Evolutionary conservation across 768 basidiomycete genomes (phyloP).

Genomic region (Suillus decipiens): DNA sequence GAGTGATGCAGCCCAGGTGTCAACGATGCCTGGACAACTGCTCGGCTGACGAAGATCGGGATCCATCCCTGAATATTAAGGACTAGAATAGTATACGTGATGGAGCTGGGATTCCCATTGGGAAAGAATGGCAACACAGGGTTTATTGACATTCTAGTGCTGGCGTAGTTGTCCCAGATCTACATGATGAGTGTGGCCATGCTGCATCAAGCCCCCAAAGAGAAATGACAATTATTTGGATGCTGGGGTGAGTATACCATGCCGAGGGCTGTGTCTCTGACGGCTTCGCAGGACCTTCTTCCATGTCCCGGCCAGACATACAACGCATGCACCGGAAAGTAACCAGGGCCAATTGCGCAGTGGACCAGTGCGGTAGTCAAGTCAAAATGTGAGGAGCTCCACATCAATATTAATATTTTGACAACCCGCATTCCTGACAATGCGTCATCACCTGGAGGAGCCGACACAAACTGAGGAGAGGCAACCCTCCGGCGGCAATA

Average conservation of each 20-base stretch:
- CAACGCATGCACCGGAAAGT: slow-evolving; percentile 29
- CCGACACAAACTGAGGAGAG: slow-evolving; percentile 26
- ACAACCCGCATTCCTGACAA: slow-evolving; percentile 22
- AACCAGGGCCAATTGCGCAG: slow-evolving; percentile 19
- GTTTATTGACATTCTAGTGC: no score
- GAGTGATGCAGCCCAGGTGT: slow-evolving; percentile 30
- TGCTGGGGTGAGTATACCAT: slow-evolving; percentile 26
- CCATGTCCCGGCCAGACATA: slow-evolving; percentile 13
- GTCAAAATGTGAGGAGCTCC: slow-evolving; percentile 35
- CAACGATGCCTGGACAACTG: slow-evolving; percentile 28
- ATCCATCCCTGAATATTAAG: slow-evolving; percentile 25
- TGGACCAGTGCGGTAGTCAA: slow-evolving; percentile 32
- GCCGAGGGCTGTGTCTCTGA: slow-evolving; percentile 26
- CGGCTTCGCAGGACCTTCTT: slow-evolving; percentile 18
- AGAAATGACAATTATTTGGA: slow-evolving; percentile 22
- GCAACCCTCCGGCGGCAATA: slow-evolving; percentile 23
- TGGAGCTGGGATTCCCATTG: slow-evolving; percentile 16
- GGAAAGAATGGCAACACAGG: slow-evolving; percentile 22
- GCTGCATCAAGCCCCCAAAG: slow-evolving; percentile 25
- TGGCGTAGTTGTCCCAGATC: slow-evolving; percentile 3
- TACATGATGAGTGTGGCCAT: slow-evolving; percentile 22
- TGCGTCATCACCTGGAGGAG: slow-evolving; percentile 24
- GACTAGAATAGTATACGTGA: slow-evolving; percentile 23
- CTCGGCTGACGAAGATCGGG: slow-evolving; percentile 26
- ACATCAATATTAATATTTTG: slow-evolving; percentile 30